These are phyloP conservation scores for Globisporangium radiosum DNA, from an alignment of 352 stramenopile species.

Conservation along the genomic window DNA sequence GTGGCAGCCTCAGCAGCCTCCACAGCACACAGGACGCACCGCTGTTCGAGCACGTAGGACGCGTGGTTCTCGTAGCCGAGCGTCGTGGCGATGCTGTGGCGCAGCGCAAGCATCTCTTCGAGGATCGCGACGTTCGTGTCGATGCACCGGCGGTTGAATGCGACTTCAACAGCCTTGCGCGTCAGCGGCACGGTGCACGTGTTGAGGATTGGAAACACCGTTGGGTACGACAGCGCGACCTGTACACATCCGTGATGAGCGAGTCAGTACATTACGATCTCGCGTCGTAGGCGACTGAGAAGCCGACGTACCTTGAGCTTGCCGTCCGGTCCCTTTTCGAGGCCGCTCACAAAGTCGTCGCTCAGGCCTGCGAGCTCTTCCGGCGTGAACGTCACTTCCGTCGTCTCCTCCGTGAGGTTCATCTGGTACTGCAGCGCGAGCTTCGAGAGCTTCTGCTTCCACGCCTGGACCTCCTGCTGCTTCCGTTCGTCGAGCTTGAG, in stretches of 20 bases:
- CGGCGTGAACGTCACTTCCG: conserved; percentile 64
- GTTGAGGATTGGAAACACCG: conserved; percentile 86
- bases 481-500: conserved; percentile 65
- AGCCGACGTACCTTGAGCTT: conserved; percentile 63
- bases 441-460: conserved; percentile 84
- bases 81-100: conserved; percentile 64
- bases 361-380: conserved; percentile 77
- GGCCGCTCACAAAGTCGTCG: conserved; percentile 67
- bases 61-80: conserved; percentile 83
- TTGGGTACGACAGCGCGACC: conserved; percentile 85
- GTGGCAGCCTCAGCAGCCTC: conserved; percentile 4
- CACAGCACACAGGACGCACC: conserved; percentile 21
- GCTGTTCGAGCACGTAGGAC: conserved; percentile 77
- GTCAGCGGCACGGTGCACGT: conserved; percentile 82
- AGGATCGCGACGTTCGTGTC: conserved; percentile 79
- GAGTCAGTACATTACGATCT: neutral
- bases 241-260: conserved; percentile 6
- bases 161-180: conserved; percentile 69
- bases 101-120: conserved; percentile 76
- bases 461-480: conserved; percentile 62
- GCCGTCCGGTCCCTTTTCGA: conserved; percentile 62
- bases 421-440: conserved; percentile 78
- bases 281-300: neutral
- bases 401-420: conserved; percentile 84
- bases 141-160: conserved; percentile 81